phyloP scores from a whole-genome alignment of 2,329 filamentous ascomycete species.

The Ophiostoma piceae region DNA sequence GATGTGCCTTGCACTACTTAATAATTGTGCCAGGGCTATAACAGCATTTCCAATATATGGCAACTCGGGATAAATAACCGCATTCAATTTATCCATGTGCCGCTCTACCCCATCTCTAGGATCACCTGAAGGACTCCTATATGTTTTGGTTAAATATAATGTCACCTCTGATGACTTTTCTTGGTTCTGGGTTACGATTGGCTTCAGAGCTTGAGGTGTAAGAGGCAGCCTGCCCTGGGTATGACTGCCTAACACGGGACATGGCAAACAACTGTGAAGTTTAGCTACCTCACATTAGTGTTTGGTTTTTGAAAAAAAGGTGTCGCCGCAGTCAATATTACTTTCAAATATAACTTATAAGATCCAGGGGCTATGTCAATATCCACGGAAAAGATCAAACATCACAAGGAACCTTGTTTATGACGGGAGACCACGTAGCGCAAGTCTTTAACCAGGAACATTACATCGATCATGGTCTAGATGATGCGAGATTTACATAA shows the following conservation, averaged over 20 bases:
- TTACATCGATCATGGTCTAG: not conserved
- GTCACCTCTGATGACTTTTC: not conserved
- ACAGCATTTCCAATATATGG: not conserved
- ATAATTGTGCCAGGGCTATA: not conserved
- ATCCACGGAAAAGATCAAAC: not conserved
- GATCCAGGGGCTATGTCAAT: not conserved
- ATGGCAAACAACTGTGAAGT: not conserved
- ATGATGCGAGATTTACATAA: not conserved
- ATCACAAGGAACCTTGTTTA: not conserved
- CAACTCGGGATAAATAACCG: not conserved
- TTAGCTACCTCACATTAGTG: not conserved
- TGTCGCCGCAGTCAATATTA: not conserved
- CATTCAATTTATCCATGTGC: not conserved
- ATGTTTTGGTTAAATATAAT: not conserved
- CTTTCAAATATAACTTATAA: not conserved
- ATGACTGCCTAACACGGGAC: not conserved
- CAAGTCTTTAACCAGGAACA: not conserved
- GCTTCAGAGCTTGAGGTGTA: not conserved
- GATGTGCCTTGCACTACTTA: not conserved
- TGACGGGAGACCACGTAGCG: not conserved
- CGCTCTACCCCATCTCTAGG: not conserved
- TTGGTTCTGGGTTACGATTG: not conserved
- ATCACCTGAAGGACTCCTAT: not conserved
- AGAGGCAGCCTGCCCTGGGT: not conserved
- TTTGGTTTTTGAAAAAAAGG: not conserved